Percentiles rank a stretch among this genome's conserved stretches.
Conservation (phyloP, 352 stramenopile genomes). For the Phytopythium helicoides region DNA sequence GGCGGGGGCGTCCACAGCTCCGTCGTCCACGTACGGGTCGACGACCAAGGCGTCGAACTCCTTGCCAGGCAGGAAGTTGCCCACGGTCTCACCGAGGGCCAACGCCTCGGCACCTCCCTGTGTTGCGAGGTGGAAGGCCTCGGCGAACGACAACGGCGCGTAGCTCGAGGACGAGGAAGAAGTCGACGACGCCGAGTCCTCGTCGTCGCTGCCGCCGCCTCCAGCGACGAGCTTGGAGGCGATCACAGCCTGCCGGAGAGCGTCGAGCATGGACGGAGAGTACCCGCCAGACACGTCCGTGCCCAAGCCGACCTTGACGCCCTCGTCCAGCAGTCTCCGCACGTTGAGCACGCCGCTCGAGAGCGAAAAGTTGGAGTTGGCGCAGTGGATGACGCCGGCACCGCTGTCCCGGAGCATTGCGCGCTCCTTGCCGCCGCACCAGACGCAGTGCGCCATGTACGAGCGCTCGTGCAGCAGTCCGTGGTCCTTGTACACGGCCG, state of each 20-base stretch:
- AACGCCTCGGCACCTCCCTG: conserved; percentile 82
- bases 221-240: conserved; percentile 85
- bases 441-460: conserved; percentile 96
- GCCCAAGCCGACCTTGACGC: conserved; percentile 90
- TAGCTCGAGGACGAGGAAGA: background rate
- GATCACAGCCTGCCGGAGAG: conserved; percentile 88
- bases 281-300: conserved; percentile 95
- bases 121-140: conserved; percentile 92
- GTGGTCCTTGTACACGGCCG: conserved; percentile 76
- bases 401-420: conserved; percentile 56
- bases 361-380: conserved; percentile 95
- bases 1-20: conserved; percentile 64
- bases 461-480: conserved; percentile 86
- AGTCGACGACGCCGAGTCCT: conserved; percentile 4
- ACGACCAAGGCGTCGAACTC: conserved; percentile 91
- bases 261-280: conserved; percentile 92
- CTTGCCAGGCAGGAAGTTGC: conserved; percentile 89
- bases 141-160: conserved; percentile 53
- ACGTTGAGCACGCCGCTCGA: conserved; percentile 86
- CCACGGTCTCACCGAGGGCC: conserved; percentile 74
- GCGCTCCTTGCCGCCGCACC: conserved; percentile 75
- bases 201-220: conserved; percentile 47
- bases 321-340: conserved; percentile 62
- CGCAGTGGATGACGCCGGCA: conserved; percentile 92
- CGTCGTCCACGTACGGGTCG: conserved; percentile 47